Evolutionary conservation across 495 filamentous ascomycete species (phyloP).

Genomic region (Penicillium cosmopolitanum): DNA sequence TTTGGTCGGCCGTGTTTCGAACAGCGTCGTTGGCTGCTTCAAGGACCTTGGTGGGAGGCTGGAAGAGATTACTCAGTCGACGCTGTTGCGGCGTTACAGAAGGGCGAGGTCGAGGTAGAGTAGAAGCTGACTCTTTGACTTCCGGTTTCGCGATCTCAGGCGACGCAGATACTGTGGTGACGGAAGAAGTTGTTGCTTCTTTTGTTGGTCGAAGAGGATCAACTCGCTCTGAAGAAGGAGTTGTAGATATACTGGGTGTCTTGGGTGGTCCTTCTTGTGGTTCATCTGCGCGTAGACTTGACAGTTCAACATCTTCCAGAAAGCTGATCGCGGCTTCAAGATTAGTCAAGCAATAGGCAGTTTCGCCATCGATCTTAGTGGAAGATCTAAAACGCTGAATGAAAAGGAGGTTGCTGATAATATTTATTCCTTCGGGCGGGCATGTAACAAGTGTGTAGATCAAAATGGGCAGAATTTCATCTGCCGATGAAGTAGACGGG

Average conservation of each 20-base stretch:
- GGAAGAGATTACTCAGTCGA: constrained; percentile 80
- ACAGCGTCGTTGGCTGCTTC: constrained; percentile 84
- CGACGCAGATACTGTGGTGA: constrained; percentile 38
- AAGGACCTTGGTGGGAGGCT: constrained; percentile 75
- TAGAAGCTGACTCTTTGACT: constrained; percentile 39
- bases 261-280: constrained; percentile 64
- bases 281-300: constrained; percentile 86
- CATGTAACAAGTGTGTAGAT: constrained; percentile 95
- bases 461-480: constrained; percentile 94
- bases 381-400: constrained; percentile 91
- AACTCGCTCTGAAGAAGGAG: constrained; percentile 48
- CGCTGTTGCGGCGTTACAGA: constrained; percentile 57
- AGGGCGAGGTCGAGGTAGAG: constrained; percentile 46
- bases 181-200: constrained; percentile 36
- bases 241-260: constrained; percentile 50
- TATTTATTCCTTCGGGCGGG: constrained; percentile 81
- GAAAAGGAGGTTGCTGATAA: constrained; percentile 91
- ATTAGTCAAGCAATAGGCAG: constrained; percentile 94
- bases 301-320: constrained; percentile 95
- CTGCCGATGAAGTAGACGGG: constrained; percentile 90
- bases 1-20: constrained; percentile 83
- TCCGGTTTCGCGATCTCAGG: constrained; percentile 40
- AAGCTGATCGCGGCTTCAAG: constrained; percentile 95
- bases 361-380: constrained; percentile 86
- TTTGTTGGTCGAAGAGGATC: constrained; percentile 36